Evolutionary conservation across 208 protist genomes (phyloP).

Genomic region (Angomonas deanei): DNA sequence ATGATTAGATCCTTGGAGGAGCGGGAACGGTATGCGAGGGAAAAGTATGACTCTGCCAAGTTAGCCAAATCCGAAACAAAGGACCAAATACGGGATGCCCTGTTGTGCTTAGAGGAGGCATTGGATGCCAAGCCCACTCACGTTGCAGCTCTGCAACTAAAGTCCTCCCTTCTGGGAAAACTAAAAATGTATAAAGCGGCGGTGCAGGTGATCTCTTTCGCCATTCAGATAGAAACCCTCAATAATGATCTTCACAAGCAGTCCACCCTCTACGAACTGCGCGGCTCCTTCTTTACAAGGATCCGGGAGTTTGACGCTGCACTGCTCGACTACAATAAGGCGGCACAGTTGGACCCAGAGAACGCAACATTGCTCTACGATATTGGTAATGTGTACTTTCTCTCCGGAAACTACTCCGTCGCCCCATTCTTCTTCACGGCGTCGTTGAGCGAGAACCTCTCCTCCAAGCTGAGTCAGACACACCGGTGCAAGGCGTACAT

Average conservation of each 20-base stretch:
- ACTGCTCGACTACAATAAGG: slow-evolving; percentile 58
- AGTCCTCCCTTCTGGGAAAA: slow-evolving; percentile 28
- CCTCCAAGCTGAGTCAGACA: slow-evolving; percentile 23
- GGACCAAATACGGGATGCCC: slow-evolving; percentile 28
- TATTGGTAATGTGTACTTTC: slow-evolving; percentile 47
- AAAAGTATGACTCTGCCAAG: slow-evolving; percentile 10
- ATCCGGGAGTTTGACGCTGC: slow-evolving; percentile 42
- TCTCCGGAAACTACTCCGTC: slow-evolving; percentile 23
- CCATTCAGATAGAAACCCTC: slow-evolving; percentile 62
- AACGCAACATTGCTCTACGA: slow-evolving; percentile 84
- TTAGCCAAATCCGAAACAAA: slow-evolving; percentile 26
- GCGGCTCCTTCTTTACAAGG: slow-evolving; percentile 43
- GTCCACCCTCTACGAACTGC: slow-evolving; percentile 49
- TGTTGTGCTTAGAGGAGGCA: slow-evolving; percentile 30
- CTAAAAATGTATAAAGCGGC: slow-evolving; percentile 31
- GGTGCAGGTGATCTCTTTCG: slow-evolving; percentile 54
- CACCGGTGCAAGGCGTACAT: slow-evolving; percentile 4
- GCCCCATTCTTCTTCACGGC: slow-evolving; percentile 42
- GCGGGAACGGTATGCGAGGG: background rate
- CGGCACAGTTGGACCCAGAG: slow-evolving; percentile 68
- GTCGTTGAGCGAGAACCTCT: slow-evolving; percentile 42
- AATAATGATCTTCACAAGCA: slow-evolving; percentile 33
- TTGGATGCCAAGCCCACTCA: slow-evolving; percentile 46
- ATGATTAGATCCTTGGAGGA: slow-evolving; percentile 5
- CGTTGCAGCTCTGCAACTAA: slow-evolving; percentile 39